Conservation (phyloP, 305 asterid species). For the Coffea humblotiana region DNA sequence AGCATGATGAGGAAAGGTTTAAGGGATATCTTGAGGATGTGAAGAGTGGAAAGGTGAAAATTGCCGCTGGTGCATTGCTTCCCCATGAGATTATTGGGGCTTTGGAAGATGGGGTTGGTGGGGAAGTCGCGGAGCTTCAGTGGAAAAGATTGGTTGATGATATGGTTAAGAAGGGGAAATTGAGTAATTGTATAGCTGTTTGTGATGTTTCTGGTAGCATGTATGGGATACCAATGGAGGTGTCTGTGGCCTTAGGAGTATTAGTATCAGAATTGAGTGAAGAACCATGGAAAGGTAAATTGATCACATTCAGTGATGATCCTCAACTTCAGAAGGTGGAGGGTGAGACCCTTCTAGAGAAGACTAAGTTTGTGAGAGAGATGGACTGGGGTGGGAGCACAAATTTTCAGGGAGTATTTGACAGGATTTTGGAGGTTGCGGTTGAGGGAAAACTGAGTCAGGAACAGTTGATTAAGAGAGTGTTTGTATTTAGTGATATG, state of each 20-base stretch:
- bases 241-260: constrained; percentile 41
- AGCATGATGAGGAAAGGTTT: constrained; percentile 39
- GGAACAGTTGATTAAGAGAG: constrained; percentile 37
- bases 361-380: constrained; percentile 24
- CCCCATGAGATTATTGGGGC: constrained; percentile 43
- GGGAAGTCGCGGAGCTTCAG: constrained; percentile 39
- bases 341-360: constrained; percentile 24
- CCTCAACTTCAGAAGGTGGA: constrained; percentile 36
- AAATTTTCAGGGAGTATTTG: constrained; percentile 15
- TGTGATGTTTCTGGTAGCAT: constrained; percentile 48
- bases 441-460: constrained; percentile 30
- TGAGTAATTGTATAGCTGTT: constrained; percentile 38
- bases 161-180: constrained; percentile 34
- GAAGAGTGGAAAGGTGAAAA: constrained; percentile 39
- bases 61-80: constrained; percentile 48
- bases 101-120: constrained; percentile 27
- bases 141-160: constrained; percentile 50
- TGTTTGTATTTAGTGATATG: constrained; percentile 47
- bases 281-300: constrained; percentile 48
- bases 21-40: constrained; percentile 34
- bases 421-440: constrained; percentile 25
- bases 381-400: constrained; percentile 31
- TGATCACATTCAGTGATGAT: constrained; percentile 35
- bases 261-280: constrained; percentile 45
- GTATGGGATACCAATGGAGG: constrained; percentile 40